Conservation (phyloP, 1,284 basidiomycete genomes). For the Trametes hirsuta region DNA sequence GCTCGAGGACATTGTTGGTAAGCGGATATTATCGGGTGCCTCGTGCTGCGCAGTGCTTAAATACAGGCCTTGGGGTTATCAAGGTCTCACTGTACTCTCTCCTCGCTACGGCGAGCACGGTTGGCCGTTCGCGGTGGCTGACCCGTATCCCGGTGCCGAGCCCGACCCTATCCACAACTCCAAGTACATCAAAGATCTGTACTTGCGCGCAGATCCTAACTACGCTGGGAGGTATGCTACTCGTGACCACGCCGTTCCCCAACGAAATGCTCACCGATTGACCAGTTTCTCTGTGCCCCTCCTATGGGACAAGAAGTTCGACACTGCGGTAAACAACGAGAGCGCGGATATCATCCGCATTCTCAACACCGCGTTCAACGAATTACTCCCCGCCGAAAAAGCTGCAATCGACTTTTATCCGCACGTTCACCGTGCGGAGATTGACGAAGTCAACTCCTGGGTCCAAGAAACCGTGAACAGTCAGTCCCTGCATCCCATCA, state of each 20-base stretch:
- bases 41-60: too few species aligned
- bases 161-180: slow-evolving; percentile 72
- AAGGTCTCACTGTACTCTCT: slow-evolving; percentile 56
- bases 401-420: slow-evolving; percentile 40
- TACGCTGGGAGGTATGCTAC: slow-evolving; percentile 65
- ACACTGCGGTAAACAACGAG: slow-evolving; percentile 96
- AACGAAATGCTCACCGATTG: slow-evolving; percentile 50
- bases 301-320: slow-evolving; percentile 90
- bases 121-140: slow-evolving; percentile 84
- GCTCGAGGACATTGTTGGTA: slow-evolving; percentile 82
- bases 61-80: too few species aligned
- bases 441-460: slow-evolving; percentile 89
- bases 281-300: slow-evolving; percentile 83
- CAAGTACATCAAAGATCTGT: slow-evolving; percentile 84
- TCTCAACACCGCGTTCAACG: slow-evolving; percentile 85
- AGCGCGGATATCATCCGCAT: slow-evolving; percentile 94
- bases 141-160: slow-evolving; percentile 74
- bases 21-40: too few species aligned
- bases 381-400: slow-evolving; percentile 65
- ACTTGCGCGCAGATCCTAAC: slow-evolving; percentile 74
- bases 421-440: slow-evolving; percentile 48
- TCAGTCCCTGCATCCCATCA: slow-evolving; percentile 35
- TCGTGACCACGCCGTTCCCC: slow-evolving; percentile 78
- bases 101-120: slow-evolving; percentile 84
- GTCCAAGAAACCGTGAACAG: slow-evolving; percentile 85